Percentiles rank a stretch among this genome's conserved stretches.
Evolutionary conservation across 371 early-diverging fungal species (phyloP).

Genomic region (Mortierella sp.): DNA sequence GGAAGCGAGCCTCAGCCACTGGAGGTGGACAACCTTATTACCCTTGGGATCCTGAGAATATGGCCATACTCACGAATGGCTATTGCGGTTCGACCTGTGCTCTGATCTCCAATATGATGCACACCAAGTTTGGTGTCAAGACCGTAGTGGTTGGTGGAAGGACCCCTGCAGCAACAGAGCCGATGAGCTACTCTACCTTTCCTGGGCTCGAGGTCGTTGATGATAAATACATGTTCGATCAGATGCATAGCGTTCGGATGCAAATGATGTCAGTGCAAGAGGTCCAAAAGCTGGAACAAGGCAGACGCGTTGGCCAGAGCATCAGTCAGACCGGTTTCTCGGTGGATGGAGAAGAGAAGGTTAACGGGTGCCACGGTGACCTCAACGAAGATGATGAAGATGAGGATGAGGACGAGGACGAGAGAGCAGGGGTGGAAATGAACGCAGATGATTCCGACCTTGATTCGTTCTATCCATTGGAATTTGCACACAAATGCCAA

Average conservation of each 20-base stretch:
- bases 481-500: slow-evolving; percentile 22
- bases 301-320: not conserved
- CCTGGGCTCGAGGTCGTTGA: slow-evolving; percentile 37
- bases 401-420: slow-evolving; percentile 3
- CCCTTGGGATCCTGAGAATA: slow-evolving; percentile 36
- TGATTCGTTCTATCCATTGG: slow-evolving; percentile 10
- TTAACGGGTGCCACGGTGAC: too few relatives aligned
- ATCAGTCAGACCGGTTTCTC: not conserved
- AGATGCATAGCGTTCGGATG: slow-evolving; percentile 11
- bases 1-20: slow-evolving; percentile 8
- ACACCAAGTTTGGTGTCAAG: slow-evolving; percentile 18
- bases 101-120: slow-evolving; percentile 32
- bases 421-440: not conserved
- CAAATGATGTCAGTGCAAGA: slow-evolving; percentile 3
- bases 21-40: slow-evolving; percentile 15
- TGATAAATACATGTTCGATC: slow-evolving; percentile 13
- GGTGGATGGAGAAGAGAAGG: not conserved
- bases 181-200: slow-evolving; percentile 36
- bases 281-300: slow-evolving; percentile 1
- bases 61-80: slow-evolving; percentile 33
- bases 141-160: slow-evolving; percentile 24
- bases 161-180: not conserved
- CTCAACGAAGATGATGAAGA: not conserved
- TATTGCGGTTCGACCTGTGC: slow-evolving; percentile 45
- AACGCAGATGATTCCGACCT: slow-evolving; percentile 5